A percentile compares a stretch with the other conserved stretches of the same genome.
Evolutionary conservation across 2,329 filamentous ascomycete species (phyloP).

Genomic region (Colletotrichum sp.): DNA sequence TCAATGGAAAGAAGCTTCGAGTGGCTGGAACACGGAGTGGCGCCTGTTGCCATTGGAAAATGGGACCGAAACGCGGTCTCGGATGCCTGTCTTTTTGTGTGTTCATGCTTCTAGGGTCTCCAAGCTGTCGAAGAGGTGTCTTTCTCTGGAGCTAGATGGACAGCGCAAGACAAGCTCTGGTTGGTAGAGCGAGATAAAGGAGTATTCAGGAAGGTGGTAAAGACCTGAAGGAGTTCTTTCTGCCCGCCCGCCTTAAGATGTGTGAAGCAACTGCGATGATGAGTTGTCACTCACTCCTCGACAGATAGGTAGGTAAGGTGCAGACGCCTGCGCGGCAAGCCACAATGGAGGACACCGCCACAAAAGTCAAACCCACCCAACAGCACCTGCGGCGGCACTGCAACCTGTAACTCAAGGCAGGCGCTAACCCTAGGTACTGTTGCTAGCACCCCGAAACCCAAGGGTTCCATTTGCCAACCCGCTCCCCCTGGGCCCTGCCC

Average conservation of each 20-base stretch:
- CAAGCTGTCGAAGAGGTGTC: background rate
- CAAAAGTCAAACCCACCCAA: background rate
- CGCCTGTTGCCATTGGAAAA: background rate
- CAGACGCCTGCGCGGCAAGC: background rate
- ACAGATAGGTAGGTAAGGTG: background rate
- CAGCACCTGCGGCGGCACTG: background rate
- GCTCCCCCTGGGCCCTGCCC: background rate
- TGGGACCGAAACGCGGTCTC: background rate
- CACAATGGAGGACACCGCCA: constrained; percentile 18
- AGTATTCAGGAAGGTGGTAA: background rate
- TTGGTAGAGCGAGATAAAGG: background rate
- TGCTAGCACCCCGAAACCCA: constrained; percentile 19
- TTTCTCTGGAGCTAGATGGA: background rate
- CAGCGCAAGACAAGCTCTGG: background rate
- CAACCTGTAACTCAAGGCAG: background rate
- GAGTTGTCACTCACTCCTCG: background rate
- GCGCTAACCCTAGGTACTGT: constrained; percentile 20
- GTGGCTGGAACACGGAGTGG: background rate
- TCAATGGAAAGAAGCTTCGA: background rate
- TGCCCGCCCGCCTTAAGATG: background rate
- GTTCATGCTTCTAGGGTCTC: background rate
- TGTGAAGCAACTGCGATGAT: background rate
- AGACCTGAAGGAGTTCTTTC: background rate
- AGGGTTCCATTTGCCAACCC: constrained; percentile 18
- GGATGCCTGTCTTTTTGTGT: background rate